Evolutionary conservation across 805 yeast genomes (phyloP).

Genomic region (Metschnikowia santaceciliae): DNA sequence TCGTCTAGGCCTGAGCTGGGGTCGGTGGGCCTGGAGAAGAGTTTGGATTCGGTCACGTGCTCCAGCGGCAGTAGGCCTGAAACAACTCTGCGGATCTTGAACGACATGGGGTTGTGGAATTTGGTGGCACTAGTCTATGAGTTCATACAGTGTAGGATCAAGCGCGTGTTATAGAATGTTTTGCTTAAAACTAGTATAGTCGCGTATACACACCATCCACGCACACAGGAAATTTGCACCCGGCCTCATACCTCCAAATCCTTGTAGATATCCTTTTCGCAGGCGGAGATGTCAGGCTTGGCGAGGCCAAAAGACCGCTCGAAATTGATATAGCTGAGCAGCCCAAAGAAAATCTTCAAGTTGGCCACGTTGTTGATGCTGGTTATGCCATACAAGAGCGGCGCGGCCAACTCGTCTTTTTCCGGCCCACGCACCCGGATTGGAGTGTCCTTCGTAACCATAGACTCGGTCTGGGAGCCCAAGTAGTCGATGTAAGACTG

Average conservation of each 20-base stretch:
- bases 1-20: neutral
- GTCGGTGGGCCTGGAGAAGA: neutral
- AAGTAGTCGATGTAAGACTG: constrained; percentile 48
- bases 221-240: neutral
- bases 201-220: constrained; percentile 1
- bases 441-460: constrained; percentile 32
- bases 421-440: constrained; percentile 34
- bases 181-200: neutral
- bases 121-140: neutral
- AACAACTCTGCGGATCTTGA: constrained; percentile 8
- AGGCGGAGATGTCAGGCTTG: constrained; percentile 27
- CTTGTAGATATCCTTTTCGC: constrained; percentile 52
- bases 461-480: constrained; percentile 30
- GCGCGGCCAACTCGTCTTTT: constrained; percentile 26
- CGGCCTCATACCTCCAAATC: constrained; percentile 41
- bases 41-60: neutral
- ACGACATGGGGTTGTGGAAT: constrained; percentile 5
- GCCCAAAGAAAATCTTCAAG: constrained; percentile 62
- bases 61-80: constrained; percentile 14
- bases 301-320: constrained; percentile 59
- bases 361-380: constrained; percentile 39
- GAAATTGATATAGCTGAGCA: constrained; percentile 58
- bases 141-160: neutral
- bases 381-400: constrained; percentile 44
- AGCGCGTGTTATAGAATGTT: neutral